Evolutionary conservation across 1,284 basidiomycete genomes (phyloP).

Genomic region (Trametes pubescens): DNA sequence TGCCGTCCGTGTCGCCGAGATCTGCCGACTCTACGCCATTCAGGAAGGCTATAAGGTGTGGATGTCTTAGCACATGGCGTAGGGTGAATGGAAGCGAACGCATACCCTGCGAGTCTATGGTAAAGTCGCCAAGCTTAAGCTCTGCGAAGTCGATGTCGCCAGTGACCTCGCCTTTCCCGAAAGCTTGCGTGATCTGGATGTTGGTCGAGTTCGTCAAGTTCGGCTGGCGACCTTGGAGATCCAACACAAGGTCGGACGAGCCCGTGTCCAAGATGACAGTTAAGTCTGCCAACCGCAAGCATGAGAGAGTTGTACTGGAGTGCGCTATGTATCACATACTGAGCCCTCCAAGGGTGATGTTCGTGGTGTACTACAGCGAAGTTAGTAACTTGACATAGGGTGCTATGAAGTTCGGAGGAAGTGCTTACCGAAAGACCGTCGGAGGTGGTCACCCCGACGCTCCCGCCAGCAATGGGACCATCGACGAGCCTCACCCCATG

Average conservation of each 20-base stretch:
- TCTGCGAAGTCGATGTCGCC: slow-evolving; percentile 41
- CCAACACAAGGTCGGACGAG: slow-evolving; percentile 20
- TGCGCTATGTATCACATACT: background rate
- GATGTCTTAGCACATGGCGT: background rate
- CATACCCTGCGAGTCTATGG: slow-evolving; percentile 41
- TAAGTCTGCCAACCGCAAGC: background rate
- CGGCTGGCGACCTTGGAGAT: slow-evolving; percentile 10
- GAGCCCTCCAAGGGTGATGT: slow-evolving; percentile 24
- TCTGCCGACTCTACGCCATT: slow-evolving; percentile 33
- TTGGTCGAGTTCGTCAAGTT: slow-evolving; percentile 36
- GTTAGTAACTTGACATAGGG: background rate
- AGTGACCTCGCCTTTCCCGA: slow-evolving; percentile 36
- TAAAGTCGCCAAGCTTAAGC: slow-evolving; percentile 39
- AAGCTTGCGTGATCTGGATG: slow-evolving; percentile 28
- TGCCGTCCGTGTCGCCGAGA: slow-evolving; percentile 1
- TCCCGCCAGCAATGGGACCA: background rate
- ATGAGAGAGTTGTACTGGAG: background rate
- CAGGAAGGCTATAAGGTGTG: slow-evolving; percentile 36
- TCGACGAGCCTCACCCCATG: slow-evolving; percentile 3
- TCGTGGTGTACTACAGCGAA: slow-evolving; percentile 15
- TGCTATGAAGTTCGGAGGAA: background rate
- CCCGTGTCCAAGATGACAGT: slow-evolving; percentile 24
- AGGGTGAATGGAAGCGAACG: background rate
- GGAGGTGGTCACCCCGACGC: slow-evolving; percentile 10
- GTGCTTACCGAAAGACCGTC: slow-evolving; percentile 2